These are phyloP conservation scores for Dothidotthia symphoricarpi DNA, from an alignment of 2,329 filamentous ascomycete genomes.

Conservation along the genomic window DNA sequence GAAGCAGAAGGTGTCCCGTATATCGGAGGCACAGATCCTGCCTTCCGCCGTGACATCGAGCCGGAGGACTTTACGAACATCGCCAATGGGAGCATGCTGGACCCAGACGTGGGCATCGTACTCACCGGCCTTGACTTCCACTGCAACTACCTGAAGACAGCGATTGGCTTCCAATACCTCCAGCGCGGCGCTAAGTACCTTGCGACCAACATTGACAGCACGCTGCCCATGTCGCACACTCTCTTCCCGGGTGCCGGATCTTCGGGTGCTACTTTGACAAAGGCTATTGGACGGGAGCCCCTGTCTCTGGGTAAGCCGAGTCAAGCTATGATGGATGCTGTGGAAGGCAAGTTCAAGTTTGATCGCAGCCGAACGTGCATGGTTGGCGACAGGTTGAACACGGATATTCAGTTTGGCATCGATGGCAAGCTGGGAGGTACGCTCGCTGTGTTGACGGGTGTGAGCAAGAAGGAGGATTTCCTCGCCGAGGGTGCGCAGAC, in stretches of 20 bases:
- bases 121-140: constrained; percentile 91
- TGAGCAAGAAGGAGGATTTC: constrained; percentile 81
- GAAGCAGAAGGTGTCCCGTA: constrained; percentile 73
- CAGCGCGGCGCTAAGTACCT: constrained; percentile 79
- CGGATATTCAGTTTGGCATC: constrained; percentile 93
- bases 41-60: constrained; percentile 72
- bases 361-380: constrained; percentile 85
- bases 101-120: constrained; percentile 86
- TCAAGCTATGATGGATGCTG: constrained; percentile 98
- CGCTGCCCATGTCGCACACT: constrained; percentile 74
- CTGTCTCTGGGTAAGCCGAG: constrained; percentile 88
- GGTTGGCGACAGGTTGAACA: constrained; percentile 91
- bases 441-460: constrained; percentile 84
- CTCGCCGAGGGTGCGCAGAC: constrained; percentile 65
- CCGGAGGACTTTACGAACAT: constrained; percentile 77
- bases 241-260: constrained; percentile 92
- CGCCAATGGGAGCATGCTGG: constrained; percentile 69
- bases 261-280: constrained; percentile 72
- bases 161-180: constrained; percentile 82
- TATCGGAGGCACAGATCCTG: constrained; percentile 82
- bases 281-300: constrained; percentile 63
- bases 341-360: constrained; percentile 92
- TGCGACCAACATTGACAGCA: constrained; percentile 90
- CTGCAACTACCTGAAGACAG: constrained; percentile 89
- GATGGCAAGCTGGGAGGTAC: constrained; percentile 90